Conservation (phyloP, 169 alveolate genomes). For the Plasmodium sp. region DNA sequence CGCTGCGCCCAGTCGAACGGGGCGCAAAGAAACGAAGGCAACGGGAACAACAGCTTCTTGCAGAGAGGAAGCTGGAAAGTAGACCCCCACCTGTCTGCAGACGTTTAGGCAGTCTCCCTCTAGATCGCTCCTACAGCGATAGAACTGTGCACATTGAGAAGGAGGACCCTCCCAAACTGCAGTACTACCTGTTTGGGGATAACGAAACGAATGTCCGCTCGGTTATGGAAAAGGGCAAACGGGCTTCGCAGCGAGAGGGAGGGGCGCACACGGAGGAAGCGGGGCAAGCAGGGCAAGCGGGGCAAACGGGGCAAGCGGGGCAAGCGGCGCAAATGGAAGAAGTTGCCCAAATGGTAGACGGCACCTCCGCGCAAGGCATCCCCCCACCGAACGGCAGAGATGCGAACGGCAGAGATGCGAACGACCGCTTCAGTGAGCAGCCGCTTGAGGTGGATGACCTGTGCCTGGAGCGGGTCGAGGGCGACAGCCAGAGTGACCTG, state of each 20-base stretch:
- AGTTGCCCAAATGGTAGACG: background rate
- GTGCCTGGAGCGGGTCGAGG: background rate
- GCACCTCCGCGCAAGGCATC: background rate
- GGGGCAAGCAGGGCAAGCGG: background rate
- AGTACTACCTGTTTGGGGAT: background rate
- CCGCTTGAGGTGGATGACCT: background rate
- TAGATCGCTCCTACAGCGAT: background rate
- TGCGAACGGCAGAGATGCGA: background rate
- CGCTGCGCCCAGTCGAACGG: background rate
- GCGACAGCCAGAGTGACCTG: background rate
- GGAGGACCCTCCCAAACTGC: background rate
- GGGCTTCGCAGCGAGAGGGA: background rate
- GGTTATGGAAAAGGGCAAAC: background rate
- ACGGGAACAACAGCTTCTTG: background rate
- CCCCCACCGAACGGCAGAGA: background rate
- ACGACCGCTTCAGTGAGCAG: background rate
- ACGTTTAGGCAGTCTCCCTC: background rate
- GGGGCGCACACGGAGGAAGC: background rate
- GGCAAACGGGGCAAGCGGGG: background rate
- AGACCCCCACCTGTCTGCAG: background rate
- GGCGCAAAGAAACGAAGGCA: background rate
- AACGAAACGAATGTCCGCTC: background rate
- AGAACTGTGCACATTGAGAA: background rate
- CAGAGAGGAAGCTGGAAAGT: background rate
- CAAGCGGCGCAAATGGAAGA: background rate